phyloP scores from a whole-genome alignment of 148 eudicot genomes.

The Silene latifolia region DNA sequence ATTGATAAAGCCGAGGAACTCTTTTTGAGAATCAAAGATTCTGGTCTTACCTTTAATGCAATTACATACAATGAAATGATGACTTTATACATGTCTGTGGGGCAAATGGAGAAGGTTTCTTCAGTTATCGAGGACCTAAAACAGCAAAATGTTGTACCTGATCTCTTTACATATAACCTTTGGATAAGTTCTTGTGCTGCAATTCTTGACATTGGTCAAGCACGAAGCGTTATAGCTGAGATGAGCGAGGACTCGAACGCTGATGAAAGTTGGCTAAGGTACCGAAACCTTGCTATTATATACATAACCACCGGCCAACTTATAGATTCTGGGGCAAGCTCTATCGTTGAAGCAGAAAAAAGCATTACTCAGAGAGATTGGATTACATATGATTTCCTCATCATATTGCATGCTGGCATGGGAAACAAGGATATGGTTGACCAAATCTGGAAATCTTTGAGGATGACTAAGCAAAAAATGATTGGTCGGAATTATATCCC shows the following conservation, averaged over 20 bases:
- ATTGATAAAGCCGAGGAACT: conserved; percentile 72
- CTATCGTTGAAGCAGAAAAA: conserved; percentile 60
- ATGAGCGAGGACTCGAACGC: conserved; percentile 50
- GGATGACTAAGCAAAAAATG: conserved; percentile 78
- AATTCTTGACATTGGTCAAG: conserved; percentile 55
- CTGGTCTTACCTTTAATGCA: conserved; percentile 55
- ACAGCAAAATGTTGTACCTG: conserved; percentile 55
- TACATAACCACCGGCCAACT: conserved; percentile 58
- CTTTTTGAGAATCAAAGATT: conserved; percentile 55
- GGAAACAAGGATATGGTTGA: conserved; percentile 72
- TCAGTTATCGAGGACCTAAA: conserved; percentile 66
- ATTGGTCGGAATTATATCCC: conserved; percentile 71
- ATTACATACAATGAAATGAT: conserved; percentile 89
- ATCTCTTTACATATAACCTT: conserved; percentile 80
- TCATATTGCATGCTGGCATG: conserved; percentile 65
- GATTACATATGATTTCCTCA: conserved; percentile 80
- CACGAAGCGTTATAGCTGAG: conserved; percentile 57
- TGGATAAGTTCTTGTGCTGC: conserved; percentile 95
- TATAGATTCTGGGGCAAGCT: conserved; percentile 33
- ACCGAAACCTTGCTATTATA: conserved; percentile 52
- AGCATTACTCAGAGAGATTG: conserved; percentile 67
- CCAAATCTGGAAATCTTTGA: conserved; percentile 84
- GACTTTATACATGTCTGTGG: conserved; percentile 89
- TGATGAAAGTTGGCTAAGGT: conserved; percentile 65
- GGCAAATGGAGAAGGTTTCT: conserved; percentile 82